phyloP scores from a whole-genome alignment of 129 eudicot genomes.

The Saposhnikovia divaricata region DNA sequence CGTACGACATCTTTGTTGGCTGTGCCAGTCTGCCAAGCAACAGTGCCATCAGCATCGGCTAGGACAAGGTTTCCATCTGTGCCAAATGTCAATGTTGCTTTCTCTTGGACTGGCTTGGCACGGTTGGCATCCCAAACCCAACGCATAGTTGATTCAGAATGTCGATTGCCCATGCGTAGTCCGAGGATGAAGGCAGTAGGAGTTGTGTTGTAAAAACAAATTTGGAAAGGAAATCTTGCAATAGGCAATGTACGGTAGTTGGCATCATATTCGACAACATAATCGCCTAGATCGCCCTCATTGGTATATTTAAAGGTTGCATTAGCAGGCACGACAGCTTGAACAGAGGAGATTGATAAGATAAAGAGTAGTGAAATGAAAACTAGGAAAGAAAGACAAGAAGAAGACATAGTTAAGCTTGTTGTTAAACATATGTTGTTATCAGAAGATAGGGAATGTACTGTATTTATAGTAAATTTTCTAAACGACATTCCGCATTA shows the following conservation, averaged over 20 bases:
- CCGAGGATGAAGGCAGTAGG: conserved; percentile 35
- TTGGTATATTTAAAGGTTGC: conserved; percentile 15
- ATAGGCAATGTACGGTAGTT: conserved; percentile 17
- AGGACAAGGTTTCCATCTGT: conserved; percentile 45
- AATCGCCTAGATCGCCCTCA: conserved; percentile 2
- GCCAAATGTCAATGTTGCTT: conserved; percentile 34
- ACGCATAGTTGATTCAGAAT: conserved; percentile 17
- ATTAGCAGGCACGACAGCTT: conserved; percentile 12
- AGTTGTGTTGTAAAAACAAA: conserved; percentile 53
- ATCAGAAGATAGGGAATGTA: background rate
- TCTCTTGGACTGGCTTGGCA: conserved; percentile 37
- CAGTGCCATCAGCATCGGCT: conserved; percentile 27
- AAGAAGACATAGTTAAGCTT: background rate
- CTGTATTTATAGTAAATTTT: too few species aligned
- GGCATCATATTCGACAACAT: conserved; percentile 20
- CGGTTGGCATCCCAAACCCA: conserved; percentile 71
- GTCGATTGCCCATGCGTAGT: conserved; percentile 23
- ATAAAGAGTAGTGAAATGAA: background rate
- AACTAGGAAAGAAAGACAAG: background rate
- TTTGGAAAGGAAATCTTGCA: conserved; percentile 21
- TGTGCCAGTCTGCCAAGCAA: conserved; percentile 52
- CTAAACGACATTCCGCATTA: background rate
- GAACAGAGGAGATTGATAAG: background rate
- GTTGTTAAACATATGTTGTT: background rate
- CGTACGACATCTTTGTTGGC: conserved; percentile 41